Base-by-base conservation (phyloP, 306 rosid species). In the Quillaja saponaria region DNA sequence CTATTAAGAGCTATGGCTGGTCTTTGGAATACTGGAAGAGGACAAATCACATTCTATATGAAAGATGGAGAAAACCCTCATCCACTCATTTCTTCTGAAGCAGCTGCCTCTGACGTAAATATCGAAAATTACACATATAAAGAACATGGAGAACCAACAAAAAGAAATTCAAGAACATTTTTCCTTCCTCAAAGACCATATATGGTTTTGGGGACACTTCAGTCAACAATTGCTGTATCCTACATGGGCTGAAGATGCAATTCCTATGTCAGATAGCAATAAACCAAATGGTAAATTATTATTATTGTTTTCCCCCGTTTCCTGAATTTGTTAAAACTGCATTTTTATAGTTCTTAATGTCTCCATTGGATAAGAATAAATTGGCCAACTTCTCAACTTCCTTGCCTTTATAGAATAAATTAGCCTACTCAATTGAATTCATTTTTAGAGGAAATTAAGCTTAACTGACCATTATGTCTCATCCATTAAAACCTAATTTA, bases 131-230 rank as follows among this genome's bases (percentile, higher is more conserved):
- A 77, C 46, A 48, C 56, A 44, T 4, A 20, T n/a, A 45, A 55
- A 34, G 80, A 64, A 54, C 34, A 12, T 20, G 80, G 64, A 78
- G 78, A 71, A 66, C 65, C 85, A 34, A 49, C 61, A 6, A 64
- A 75, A 74, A 82, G 81, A 77, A 78, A 78, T 53, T 82, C 79
- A 45, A 73, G 76, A 58, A 79, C 79, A 37, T 89, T 92, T 81
- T 92, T 92, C 64, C 95, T 89, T 70, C 99, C 99, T 39, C 99
- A 92, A 78, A 89, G 90, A 67, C 99, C 99, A 1, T 92, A 92
- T 58, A 92, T 92, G 99, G 99, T 89, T 65, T 73, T 92, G 83
- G 99, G 96, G 58, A 76, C 94, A 48, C 96, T 92, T 60, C 95
- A n/a, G 94, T 48, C 90, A 92, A 58, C 99, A 89, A 56, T 72